A percentile compares a stretch with the other conserved stretches of the same genome.
phyloP scores from a whole-genome alignment of 1,139 yeast species.

The Blastobotrys aristatus region DNA sequence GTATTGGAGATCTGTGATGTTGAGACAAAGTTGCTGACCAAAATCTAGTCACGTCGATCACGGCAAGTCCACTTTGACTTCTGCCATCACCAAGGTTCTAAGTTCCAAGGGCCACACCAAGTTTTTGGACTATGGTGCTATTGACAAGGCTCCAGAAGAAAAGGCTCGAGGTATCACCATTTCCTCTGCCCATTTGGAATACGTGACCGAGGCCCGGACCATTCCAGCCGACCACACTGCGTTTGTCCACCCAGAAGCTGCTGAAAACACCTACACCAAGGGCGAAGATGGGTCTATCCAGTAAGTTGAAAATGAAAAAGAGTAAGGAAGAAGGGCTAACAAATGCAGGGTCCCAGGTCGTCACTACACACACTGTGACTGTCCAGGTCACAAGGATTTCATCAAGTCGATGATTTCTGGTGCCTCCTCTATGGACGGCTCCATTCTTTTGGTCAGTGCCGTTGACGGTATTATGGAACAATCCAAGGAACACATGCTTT shows the following conservation, averaged over 20 bases:
- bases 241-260: background rate
- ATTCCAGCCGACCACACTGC: background rate
- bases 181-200: slow-evolving; percentile 95
- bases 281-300: background rate
- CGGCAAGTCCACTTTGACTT: slow-evolving; percentile 97
- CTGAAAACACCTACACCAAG: background rate
- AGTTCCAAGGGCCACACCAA: slow-evolving; percentile 86
- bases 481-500: slow-evolving; percentile 95
- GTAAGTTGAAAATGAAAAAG: too few species aligned
- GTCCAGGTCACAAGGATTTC: slow-evolving; percentile 99
- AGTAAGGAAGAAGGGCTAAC: too few species aligned
- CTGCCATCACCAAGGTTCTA: slow-evolving; percentile 95
- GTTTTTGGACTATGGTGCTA: slow-evolving; percentile 87
- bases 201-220: slow-evolving; percentile 56
- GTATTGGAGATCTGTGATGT: background rate
- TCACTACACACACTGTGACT: slow-evolving; percentile 95
- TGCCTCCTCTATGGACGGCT: slow-evolving; percentile 99
- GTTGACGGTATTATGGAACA: slow-evolving; percentile 99
- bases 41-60: slow-evolving; percentile 79
- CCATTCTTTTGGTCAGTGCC: slow-evolving; percentile 98
- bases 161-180: slow-evolving; percentile 99
- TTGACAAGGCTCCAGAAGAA: slow-evolving; percentile 99
- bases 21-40: background rate
- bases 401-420: slow-evolving; percentile 99
- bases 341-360: too few species aligned